Evolutionary conservation across 352 stramenopile genomes (phyloP), one percentile per base, ranked within the genome.

Genomic region (Globisporangium okanoganense): DNA sequence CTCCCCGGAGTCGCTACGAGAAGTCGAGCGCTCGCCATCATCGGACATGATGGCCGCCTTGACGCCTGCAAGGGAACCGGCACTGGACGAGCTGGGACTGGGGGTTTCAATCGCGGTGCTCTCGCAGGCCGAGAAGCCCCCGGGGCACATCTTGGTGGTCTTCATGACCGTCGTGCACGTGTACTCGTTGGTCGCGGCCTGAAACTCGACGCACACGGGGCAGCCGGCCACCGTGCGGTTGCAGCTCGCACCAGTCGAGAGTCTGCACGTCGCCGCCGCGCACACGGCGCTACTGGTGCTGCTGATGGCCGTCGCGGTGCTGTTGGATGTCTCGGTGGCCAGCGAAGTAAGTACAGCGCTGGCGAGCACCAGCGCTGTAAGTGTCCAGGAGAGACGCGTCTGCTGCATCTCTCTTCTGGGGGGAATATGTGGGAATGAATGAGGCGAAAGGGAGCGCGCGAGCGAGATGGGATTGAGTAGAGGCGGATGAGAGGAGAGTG

Each of bases 181-280:
- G 45, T 58, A 62, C 29, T 18, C 22, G n/a, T 52, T 53, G 16
- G 16, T 43, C 0, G 35, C 25, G 12, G 29, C 14, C n/a, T 62
- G 40, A 35, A 62, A 62, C 35, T 53, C 18, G 10, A 67, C 8
- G 24, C 61, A 67, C 10, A 62, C 35, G 7, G 61, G 61, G 14
- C 61, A 67, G 6, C 41, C 38, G 5, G 33, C 61, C 27, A 56
- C 45, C 44, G 61, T 57, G 36, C 61, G 61, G 20, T 51, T 35
- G 53, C 61, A 67, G 12, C 3, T 51, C 24, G 12, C 29, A 22
- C 48, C 48, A 24, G 40, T 57, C 22, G 38, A 24, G 25, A 62
- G 14, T 18, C 33, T 58, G 33, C 61, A 67, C 6, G 48, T 48
- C 31, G 53, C 24, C 5, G 22, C 61, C 8, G 47, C 48, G 27